A percentile compares a stretch with the other conserved stretches of the same genome.
phyloP scores from a whole-genome alignment of 345 rosid genomes.

The Fremontodendron californicum region DNA sequence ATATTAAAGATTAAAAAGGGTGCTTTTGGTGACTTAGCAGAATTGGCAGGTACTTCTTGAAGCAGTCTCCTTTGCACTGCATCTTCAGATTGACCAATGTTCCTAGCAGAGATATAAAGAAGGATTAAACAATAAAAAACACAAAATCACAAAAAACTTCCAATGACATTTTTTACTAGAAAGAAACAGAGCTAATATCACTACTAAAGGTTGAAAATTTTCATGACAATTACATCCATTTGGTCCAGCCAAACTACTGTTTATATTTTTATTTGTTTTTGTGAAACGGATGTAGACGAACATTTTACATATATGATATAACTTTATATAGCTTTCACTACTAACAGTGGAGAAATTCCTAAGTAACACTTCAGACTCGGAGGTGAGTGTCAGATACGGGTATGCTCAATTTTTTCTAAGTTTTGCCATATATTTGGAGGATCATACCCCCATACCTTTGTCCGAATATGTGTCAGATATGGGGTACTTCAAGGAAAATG shows the following conservation, averaged over 20 bases:
- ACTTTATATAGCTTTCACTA: background rate
- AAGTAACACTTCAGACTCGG: too few species aligned
- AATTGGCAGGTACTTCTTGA: background rate
- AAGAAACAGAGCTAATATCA: background rate
- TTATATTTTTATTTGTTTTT: background rate
- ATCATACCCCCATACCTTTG: too few species aligned
- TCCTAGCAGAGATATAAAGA: slow-evolving; percentile 27
- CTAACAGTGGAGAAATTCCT: too few species aligned
- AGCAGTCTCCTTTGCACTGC: slow-evolving; percentile 38
- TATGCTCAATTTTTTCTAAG: too few species aligned
- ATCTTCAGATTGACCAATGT: slow-evolving; percentile 22
- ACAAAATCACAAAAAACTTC: background rate
- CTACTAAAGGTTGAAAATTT: background rate
- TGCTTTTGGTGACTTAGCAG: background rate
- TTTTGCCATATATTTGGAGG: too few species aligned
- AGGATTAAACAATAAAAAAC: background rate
- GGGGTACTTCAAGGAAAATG: background rate
- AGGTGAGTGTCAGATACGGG: too few species aligned
- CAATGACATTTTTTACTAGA: too few species aligned
- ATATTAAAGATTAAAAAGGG: background rate
- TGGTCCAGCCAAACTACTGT: background rate
- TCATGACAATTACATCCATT: background rate
- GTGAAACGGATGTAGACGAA: background rate
- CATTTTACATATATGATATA: background rate
- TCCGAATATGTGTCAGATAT: too few species aligned